These are phyloP conservation scores for Cyberlindnera xylosilytica DNA, from an alignment of 805 yeast species.

Conservation along the genomic window DNA sequence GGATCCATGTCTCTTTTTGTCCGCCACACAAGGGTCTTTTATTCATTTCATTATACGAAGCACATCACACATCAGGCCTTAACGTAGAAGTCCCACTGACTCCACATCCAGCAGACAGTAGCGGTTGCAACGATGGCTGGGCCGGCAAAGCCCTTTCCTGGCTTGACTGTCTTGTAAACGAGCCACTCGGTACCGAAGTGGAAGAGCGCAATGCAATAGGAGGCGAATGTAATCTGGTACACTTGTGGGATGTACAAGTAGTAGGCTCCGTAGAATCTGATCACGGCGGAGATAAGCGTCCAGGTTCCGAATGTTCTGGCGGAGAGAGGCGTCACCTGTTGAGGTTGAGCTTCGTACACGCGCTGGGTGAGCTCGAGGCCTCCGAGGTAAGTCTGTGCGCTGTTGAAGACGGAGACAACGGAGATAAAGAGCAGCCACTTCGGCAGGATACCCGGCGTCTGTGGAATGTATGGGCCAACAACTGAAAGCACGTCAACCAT, in stretches of 20 bases:
- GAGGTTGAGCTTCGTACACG: constrained; percentile 69
- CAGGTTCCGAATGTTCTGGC: constrained; percentile 99
- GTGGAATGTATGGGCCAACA: constrained; percentile 37
- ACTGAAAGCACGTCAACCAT: constrained; percentile 33
- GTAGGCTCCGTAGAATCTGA: constrained; percentile 86
- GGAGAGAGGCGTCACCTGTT: constrained; percentile 61
- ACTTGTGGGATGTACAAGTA: constrained; percentile 65
- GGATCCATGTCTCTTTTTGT: too few species aligned
- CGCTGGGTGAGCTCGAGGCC: constrained; percentile 72
- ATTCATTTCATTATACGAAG: too few species aligned
- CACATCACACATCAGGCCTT: constrained; percentile 1
- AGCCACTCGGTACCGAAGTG: constrained; percentile 88
- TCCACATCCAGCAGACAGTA: constrained; percentile 77
- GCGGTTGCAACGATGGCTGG: constrained; percentile 80
- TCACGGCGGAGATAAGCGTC: constrained; percentile 84
- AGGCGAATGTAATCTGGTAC: constrained; percentile 73
- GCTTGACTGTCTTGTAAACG: constrained; percentile 69
- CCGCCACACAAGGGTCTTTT: too few species aligned
- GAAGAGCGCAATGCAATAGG: constrained; percentile 75
- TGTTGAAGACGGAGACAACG: constrained; percentile 88
- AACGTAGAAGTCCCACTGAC: constrained; percentile 60
- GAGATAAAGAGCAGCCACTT: constrained; percentile 81
- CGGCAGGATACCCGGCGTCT: constrained; percentile 57
- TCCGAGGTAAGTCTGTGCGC: constrained; percentile 77
- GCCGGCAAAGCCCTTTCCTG: constrained; percentile 86